These are phyloP conservation scores for Aegilops longissima DNA, from an alignment of 176 grass and related monocot genomes.

Conservation along the genomic window DNA sequence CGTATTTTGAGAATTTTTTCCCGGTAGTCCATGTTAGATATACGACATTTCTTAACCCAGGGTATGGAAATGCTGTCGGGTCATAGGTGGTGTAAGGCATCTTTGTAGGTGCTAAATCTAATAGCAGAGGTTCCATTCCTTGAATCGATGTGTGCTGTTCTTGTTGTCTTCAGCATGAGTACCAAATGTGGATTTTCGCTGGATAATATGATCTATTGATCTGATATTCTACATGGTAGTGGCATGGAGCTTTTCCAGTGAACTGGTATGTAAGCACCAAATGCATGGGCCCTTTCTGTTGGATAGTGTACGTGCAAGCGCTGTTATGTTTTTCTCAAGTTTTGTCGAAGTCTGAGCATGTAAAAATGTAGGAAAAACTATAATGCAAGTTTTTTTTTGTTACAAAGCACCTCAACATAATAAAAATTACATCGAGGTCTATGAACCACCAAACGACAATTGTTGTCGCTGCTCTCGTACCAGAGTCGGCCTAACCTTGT, in stretches of 20 bases:
- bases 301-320: not conserved
- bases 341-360: not conserved
- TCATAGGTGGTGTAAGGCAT: slow-evolving; percentile 38
- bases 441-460: too few species aligned
- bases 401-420: too few species aligned
- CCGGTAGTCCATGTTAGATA: slow-evolving; percentile 20
- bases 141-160: not conserved
- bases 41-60: slow-evolving; percentile 5
- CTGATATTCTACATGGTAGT: not conserved
- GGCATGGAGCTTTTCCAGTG: not conserved
- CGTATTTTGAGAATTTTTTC: not conserved
- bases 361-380: not conserved
- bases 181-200: not conserved
- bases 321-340: not conserved
- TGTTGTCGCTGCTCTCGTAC: too few species aligned
- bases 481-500: too few species aligned
- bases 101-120: slow-evolving; percentile 24
- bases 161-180: not conserved
- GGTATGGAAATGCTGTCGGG: slow-evolving; percentile 16
- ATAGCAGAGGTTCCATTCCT: not conserved
- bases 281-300: not conserved
- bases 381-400: too few species aligned
- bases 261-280: not conserved
- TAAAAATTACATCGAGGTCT: too few species aligned
- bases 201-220: not conserved